These are phyloP conservation scores for Kalaharituber pfeilii DNA, from an alignment of 2,329 filamentous ascomycete genomes.

Conservation along the genomic window DNA sequence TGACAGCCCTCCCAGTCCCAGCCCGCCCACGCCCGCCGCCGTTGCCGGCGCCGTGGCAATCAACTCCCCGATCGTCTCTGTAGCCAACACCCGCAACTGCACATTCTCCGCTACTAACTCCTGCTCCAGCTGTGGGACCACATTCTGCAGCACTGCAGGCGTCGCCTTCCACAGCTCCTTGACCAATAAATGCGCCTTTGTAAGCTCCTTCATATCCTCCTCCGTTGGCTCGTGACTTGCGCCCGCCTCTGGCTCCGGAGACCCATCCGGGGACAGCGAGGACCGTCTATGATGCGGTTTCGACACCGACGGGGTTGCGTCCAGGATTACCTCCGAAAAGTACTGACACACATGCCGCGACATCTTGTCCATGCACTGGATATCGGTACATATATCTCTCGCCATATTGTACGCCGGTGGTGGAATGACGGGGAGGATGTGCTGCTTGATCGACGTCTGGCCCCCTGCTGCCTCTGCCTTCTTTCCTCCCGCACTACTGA, in stretches of 20 bases:
- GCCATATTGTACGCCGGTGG: slow-evolving; percentile 93
- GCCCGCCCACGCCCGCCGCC: neutral
- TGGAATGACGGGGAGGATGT: slow-evolving; percentile 66
- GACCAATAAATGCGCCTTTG: slow-evolving; percentile 75
- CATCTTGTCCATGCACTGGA: slow-evolving; percentile 73
- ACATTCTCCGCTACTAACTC: slow-evolving; percentile 83
- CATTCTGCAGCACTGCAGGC: slow-evolving; percentile 74
- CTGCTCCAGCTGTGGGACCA: slow-evolving; percentile 82
- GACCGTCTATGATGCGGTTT: slow-evolving; percentile 13
- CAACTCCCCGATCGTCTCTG: slow-evolving; percentile 89
- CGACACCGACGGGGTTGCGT: slow-evolving; percentile 46
- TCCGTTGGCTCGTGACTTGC: slow-evolving; percentile 46
- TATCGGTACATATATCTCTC: slow-evolving; percentile 70
- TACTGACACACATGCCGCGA: slow-evolving; percentile 85
- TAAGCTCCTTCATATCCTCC: slow-evolving; percentile 69
- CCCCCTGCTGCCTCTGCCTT: slow-evolving; percentile 19
- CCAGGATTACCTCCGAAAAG: slow-evolving; percentile 90
- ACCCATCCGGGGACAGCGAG: slow-evolving; percentile 13
- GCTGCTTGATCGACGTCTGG: slow-evolving; percentile 45
- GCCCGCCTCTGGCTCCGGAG: slow-evolving; percentile 25
- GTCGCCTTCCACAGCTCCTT: slow-evolving; percentile 88
- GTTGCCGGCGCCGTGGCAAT: slow-evolving; percentile 3
- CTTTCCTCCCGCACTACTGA: no score
- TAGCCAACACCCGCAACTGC: slow-evolving; percentile 69
- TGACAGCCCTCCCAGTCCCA: neutral